Percentiles rank a stretch among this genome's conserved stretches.
Conservation (phyloP, 345 rosid genomes). For the Eucalyptus microcorys region DNA sequence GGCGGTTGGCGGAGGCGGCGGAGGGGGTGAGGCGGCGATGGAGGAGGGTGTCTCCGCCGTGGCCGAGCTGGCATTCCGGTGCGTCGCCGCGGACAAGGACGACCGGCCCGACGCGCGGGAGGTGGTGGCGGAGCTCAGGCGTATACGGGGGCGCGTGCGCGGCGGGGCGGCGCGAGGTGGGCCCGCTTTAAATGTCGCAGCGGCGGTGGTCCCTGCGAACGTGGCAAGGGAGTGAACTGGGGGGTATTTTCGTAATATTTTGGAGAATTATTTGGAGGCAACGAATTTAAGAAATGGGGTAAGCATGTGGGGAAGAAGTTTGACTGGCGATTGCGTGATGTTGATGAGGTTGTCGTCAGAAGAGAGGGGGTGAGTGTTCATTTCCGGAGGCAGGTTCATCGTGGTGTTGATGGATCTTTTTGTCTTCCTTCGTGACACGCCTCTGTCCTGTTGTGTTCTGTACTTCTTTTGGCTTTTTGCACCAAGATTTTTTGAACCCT, state of each 20-base stretch:
- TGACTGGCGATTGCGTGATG: not conserved
- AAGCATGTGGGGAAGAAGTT: not conserved
- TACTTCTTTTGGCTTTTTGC: not conserved
- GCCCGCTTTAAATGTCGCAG: not conserved
- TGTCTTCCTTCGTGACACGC: not conserved
- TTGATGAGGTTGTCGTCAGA: not conserved
- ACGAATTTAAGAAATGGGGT: not conserved
- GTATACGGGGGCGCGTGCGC: conserved; percentile 28
- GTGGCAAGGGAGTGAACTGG: not conserved
- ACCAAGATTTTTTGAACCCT: not conserved
- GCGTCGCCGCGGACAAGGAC: conserved; percentile 87
- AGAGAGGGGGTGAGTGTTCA: not conserved
- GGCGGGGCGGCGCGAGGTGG: conserved; percentile 2
- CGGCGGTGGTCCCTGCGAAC: not conserved
- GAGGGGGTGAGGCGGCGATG: not conserved
- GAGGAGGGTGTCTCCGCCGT: conserved; percentile 46
- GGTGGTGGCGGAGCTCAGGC: conserved; percentile 60
- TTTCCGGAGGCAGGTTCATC: not conserved
- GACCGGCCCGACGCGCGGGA: conserved; percentile 81
- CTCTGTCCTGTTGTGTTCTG: not conserved
- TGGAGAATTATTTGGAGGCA: not conserved
- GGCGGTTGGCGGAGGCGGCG: conserved; percentile 18
- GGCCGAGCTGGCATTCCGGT: conserved; percentile 89
- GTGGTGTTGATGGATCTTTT: not conserved
- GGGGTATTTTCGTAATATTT: not conserved